Evolutionary conservation across 1,284 basidiomycete genomes (phyloP), one percentile per base, ranked within the genome.

Genomic region (Quambalaria eucalypti): DNA sequence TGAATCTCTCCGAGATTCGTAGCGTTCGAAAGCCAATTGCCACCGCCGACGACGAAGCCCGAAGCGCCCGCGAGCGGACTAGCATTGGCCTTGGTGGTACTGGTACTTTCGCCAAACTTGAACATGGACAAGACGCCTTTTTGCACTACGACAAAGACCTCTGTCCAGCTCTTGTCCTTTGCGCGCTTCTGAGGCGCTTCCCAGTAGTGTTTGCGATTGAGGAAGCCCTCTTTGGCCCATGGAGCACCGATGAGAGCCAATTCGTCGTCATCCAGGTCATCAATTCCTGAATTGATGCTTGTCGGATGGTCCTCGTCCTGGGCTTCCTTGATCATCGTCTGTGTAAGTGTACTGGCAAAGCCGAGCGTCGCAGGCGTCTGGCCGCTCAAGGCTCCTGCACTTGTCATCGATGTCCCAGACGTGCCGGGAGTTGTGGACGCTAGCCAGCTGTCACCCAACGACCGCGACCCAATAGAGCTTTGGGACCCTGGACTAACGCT

Each of bases 201-300:
- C 85, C 87, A 92, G 75, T 93, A 95, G 62, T 91, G 87, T 74
- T 96, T 97, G 31, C 91, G 85, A 63, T 85, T 87, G 2, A 98
- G 82, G 79, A 92, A 87, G 14, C 93, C 93, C 76, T 98, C 93
- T 76, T 98, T 98, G 0, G 93, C 93, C 93, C 93, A 98, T 0
- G 93, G 93, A 2, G 93, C 85, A 25, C 93, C 93, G 10, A 95
- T 82, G 31, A 97, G 79, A 0, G 93, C 92, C 10, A 97, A 81
- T 77, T 96, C 90, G 72, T 96, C 91, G 71, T 97, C 92, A 36
- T 12, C 29, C 19, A 48, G 28, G 30, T 57, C 59, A 30, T 57
- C 59, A 25, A 33, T 40, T 5, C 8, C 40, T 1, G 39, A 42
- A 40, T n/a, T 40, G 46, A 57, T 49, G 29, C 48, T 55, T 21